phyloP scores from a whole-genome alignment of 2,329 filamentous ascomycete species.

The Talaromyces albobiverticillius region DNA sequence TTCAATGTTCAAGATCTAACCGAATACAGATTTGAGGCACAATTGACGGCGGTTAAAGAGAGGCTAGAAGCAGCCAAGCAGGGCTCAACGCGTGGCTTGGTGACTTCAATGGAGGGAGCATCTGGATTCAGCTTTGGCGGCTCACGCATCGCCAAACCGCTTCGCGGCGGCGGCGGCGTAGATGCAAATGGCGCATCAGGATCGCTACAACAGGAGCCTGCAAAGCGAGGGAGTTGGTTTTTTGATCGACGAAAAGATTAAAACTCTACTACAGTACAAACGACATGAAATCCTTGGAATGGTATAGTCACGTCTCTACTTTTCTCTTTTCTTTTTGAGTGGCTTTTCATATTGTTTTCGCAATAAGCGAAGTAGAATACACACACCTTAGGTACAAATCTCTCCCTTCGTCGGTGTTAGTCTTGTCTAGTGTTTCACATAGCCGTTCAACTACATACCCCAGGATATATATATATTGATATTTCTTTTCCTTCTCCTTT shows the following conservation, averaged over 20 bases:
- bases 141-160: slow-evolving; percentile 62
- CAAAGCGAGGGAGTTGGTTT: slow-evolving; percentile 61
- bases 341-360: too few relatives aligned
- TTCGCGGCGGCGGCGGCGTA: slow-evolving; percentile 50
- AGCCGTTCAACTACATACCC: slow-evolving; percentile 1
- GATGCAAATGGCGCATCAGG: slow-evolving; percentile 32
- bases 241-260: slow-evolving; percentile 41
- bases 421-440: not conserved
- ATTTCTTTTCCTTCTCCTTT: not conserved
- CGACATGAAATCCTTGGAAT: not conserved
- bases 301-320: not conserved
- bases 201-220: slow-evolving; percentile 64
- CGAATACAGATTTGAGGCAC: slow-evolving; percentile 79
- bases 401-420: not conserved
- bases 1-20: slow-evolving; percentile 11
- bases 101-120: slow-evolving; percentile 60
- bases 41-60: slow-evolving; percentile 96
- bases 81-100: slow-evolving; percentile 81
- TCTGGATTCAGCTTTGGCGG: slow-evolving; percentile 69
- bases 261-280: not conserved
- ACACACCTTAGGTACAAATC: not conserved
- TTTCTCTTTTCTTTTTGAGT: not conserved
- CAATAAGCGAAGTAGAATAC: too few relatives aligned
- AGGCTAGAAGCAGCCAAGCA: slow-evolving; percentile 92
- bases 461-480: slow-evolving; percentile 1